Conservation (phyloP, 768 basidiomycete genomes). For the Naganishia antarctica region DNA sequence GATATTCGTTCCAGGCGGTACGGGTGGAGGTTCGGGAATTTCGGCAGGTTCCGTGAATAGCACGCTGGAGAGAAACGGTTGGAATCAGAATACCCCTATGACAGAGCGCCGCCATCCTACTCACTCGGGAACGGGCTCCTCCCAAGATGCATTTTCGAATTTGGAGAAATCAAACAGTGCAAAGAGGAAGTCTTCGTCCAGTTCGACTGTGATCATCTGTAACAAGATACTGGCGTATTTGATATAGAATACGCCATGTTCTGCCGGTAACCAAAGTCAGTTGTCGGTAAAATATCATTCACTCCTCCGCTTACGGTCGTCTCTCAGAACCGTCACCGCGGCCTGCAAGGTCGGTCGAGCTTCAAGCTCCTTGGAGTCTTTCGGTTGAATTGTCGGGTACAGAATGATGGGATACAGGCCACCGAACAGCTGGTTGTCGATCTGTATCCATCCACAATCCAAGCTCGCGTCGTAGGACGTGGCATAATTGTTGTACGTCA, state of each 20-base stretch:
- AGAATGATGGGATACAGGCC: constrained; percentile 89
- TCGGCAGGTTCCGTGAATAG: constrained; percentile 66
- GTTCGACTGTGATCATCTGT: constrained; percentile 88
- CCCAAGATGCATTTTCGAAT: constrained; percentile 86
- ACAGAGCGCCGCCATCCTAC: too few species aligned
- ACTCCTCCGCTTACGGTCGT: constrained; percentile 62
- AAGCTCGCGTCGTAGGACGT: constrained; percentile 74
- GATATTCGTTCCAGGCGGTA: constrained; percentile 61
- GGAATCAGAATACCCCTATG: too few species aligned
- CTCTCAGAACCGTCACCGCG: constrained; percentile 83
- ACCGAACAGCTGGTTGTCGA: constrained; percentile 97
- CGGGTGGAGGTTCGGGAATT: constrained; percentile 52
- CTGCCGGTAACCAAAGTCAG: constrained; percentile 51
- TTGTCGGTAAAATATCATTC: neutral
- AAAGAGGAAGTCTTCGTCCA: constrained; percentile 95
- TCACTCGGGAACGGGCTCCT: constrained; percentile 69
- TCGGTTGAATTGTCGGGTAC: constrained; percentile 80
- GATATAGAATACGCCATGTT: constrained; percentile 95
- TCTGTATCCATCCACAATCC: constrained; percentile 78
- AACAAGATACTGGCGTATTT: constrained; percentile 93
- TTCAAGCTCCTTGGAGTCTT: constrained; percentile 62
- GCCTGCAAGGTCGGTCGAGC: constrained; percentile 83
- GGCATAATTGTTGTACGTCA: constrained; percentile 76
- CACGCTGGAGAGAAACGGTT: constrained; percentile 56
- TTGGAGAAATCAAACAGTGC: constrained; percentile 86